Conservation (phyloP, 768 basidiomycete species). For the Sarcodon aspratus region DNA sequence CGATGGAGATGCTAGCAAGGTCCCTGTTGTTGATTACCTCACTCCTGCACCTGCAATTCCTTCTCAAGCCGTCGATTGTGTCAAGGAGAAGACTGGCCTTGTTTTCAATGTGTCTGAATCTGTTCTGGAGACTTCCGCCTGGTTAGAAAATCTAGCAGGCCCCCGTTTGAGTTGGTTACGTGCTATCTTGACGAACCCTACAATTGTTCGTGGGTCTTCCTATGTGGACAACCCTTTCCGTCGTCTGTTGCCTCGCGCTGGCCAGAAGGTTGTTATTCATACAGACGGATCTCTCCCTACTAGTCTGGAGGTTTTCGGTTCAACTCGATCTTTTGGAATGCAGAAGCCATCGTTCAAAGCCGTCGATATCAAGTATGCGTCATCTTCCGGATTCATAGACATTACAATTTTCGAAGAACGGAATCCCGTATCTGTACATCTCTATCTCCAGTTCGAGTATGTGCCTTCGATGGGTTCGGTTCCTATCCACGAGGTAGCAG, state of each 20-base stretch:
- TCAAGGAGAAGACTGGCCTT: constrained; percentile 10
- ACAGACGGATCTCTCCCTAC: too few species aligned
- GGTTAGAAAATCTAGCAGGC: constrained; percentile 83
- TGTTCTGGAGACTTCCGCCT: constrained; percentile 54
- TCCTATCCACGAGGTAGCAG: constrained; percentile 85
- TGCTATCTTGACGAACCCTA: too few species aligned
- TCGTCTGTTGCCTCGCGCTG: too few species aligned
- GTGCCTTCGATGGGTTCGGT: constrained; percentile 80
- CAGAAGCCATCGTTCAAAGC: too few species aligned
- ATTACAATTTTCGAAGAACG: constrained; percentile 82
- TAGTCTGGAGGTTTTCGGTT: too few species aligned
- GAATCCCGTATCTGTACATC: constrained; percentile 61
- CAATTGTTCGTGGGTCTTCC: too few species aligned
- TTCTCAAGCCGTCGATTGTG: constrained; percentile 26
- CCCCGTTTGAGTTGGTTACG: constrained; percentile 76
- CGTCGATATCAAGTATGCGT: too few species aligned
- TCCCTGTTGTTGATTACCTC: constrained; percentile 84
- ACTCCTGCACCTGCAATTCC: constrained; percentile 32
- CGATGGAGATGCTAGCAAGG: constrained; percentile 54
- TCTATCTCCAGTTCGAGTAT: constrained; percentile 76
- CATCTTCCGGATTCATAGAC: too few species aligned
- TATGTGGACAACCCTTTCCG: too few species aligned
- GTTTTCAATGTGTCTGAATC: constrained; percentile 37
- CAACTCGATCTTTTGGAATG: too few species aligned
- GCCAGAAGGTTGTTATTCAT: too few species aligned